A percentile compares a stretch with the other conserved stretches of the same genome.
phyloP scores from a whole-genome alignment of 441 rosid genomes.

The Brassica hybrid region DNA sequence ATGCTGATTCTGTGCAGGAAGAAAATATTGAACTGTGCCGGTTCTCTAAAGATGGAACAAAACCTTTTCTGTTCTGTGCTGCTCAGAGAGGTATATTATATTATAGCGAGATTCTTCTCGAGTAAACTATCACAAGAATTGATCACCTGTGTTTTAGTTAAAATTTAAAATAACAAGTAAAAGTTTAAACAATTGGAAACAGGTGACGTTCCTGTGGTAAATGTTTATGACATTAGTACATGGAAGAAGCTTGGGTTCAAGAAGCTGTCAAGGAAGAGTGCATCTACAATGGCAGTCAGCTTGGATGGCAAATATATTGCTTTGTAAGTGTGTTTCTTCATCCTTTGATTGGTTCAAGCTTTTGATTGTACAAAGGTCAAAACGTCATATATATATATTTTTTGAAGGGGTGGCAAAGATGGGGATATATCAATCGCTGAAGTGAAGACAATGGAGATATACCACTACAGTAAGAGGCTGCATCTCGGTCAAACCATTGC shows the following conservation, averaged over 20 bases:
- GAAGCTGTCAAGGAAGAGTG: constrained; percentile 82
- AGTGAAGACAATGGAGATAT: constrained; percentile 87
- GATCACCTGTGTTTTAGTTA: not conserved
- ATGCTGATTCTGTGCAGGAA: constrained; percentile 53
- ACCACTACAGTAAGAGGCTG: constrained; percentile 89
- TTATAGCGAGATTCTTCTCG: too few relatives aligned
- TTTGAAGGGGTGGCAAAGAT: constrained; percentile 87
- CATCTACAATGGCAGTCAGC: constrained; percentile 84
- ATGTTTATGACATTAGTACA: constrained; percentile 88
- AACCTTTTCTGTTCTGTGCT: constrained; percentile 88
- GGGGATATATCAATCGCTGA: constrained; percentile 86
- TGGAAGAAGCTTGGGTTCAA: constrained; percentile 95
- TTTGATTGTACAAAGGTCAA: constrained; percentile 13
- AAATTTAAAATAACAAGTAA: constrained; percentile 14
- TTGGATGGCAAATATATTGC: constrained; percentile 95
- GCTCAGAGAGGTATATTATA: constrained; percentile 79
- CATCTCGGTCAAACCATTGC: constrained; percentile 78
- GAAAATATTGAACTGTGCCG: constrained; percentile 87
- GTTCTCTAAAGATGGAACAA: constrained; percentile 95
- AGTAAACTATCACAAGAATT: not conserved
- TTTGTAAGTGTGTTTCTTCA: constrained; percentile 57
- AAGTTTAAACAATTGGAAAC: constrained; percentile 35
- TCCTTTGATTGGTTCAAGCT: constrained; percentile 4
- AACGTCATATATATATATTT: too few relatives aligned
- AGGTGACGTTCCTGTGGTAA: constrained; percentile 77